Percentiles rank a stretch among this genome's conserved stretches.
Evolutionary conservation across 306 rosid genomes (phyloP).

Genomic region (Erythrophleum fordii): DNA sequence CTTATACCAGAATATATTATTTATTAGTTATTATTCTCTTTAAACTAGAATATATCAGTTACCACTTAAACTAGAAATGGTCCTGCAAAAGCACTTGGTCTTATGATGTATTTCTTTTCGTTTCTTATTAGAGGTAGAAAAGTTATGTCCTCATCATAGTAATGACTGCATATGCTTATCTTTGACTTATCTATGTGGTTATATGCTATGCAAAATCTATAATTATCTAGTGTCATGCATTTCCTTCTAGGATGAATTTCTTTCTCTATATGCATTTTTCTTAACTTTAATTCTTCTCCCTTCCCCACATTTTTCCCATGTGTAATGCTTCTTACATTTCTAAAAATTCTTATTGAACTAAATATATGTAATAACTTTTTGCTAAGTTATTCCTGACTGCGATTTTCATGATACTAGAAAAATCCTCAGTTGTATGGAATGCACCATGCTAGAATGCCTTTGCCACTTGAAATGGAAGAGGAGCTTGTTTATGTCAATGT

Average conservation of each 20-base stretch:
- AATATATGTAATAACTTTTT: slow-evolving; percentile 23
- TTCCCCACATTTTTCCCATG: not conserved
- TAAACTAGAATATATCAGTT: not conserved
- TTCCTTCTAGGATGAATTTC: not conserved
- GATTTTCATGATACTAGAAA: slow-evolving; percentile 54
- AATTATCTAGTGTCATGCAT: not conserved
- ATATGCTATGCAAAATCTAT: not conserved
- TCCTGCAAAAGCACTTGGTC: slow-evolving; percentile 1
- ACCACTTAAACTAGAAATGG: not conserved
- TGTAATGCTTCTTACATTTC: not conserved
- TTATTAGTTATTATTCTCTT: not conserved
- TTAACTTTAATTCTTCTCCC: not conserved
- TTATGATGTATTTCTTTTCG: not conserved
- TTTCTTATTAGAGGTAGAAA: not conserved
- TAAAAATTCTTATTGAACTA: slow-evolving; percentile 18
- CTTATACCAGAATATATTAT: not conserved
- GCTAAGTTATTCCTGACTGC: slow-evolving; percentile 24
- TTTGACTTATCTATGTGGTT: not conserved
- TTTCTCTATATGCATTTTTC: not conserved
- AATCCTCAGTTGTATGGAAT: slow-evolving; percentile 64
- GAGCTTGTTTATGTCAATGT: slow-evolving; percentile 94
- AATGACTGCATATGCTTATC: not conserved
- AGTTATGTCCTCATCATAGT: not conserved
- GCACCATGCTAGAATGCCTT: slow-evolving; percentile 80
- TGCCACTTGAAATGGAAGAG: slow-evolving; percentile 88